Conservation (phyloP, 441 rosid genomes). For the Erodium moschatum region DNA sequence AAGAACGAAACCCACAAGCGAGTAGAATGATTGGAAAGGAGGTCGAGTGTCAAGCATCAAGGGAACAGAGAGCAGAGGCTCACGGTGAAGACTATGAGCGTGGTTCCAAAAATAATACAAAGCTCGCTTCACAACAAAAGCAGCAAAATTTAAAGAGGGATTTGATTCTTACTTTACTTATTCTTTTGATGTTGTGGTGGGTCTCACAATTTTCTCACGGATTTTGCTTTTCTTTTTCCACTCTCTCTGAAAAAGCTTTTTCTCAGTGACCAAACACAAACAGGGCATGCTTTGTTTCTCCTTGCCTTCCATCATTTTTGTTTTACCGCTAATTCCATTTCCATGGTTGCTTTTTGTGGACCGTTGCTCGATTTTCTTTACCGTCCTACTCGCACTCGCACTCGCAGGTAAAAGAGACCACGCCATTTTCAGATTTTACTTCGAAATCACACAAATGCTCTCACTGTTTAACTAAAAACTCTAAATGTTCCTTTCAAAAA, state of each 20-base stretch:
- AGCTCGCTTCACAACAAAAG: conserved; percentile 15
- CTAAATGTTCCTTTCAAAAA: too few species aligned
- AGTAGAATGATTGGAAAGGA: conserved; percentile 35
- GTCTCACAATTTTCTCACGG: conserved; percentile 13
- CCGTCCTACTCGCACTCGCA: too few species aligned
- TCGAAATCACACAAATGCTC: too few species aligned
- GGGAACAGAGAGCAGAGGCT: conserved; percentile 42
- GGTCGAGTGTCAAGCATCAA: conserved; percentile 45
- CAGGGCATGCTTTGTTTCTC: not conserved
- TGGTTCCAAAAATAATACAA: conserved; percentile 9
- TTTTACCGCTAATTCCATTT: conserved; percentile 3
- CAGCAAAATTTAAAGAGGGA: conserved; percentile 17
- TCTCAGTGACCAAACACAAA: conserved; percentile 31
- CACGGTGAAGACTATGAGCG: conserved; percentile 27
- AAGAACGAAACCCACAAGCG: conserved; percentile 21
- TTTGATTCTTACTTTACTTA: not conserved
- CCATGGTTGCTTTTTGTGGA: conserved; percentile 17
- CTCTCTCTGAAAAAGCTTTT: conserved; percentile 9
- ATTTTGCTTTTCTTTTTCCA: conserved; percentile 24
- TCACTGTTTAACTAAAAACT: too few species aligned
- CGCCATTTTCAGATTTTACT: conserved; percentile 16
- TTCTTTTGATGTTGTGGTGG: not conserved
- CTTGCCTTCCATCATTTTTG: conserved; percentile 23
- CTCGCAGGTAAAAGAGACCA: too few species aligned
- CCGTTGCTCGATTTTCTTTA: conserved; percentile 27